Evolutionary conservation across 129 eudicot genomes (phyloP), one percentile per base, ranked within the genome.

Genomic region (Arctium minus): DNA sequence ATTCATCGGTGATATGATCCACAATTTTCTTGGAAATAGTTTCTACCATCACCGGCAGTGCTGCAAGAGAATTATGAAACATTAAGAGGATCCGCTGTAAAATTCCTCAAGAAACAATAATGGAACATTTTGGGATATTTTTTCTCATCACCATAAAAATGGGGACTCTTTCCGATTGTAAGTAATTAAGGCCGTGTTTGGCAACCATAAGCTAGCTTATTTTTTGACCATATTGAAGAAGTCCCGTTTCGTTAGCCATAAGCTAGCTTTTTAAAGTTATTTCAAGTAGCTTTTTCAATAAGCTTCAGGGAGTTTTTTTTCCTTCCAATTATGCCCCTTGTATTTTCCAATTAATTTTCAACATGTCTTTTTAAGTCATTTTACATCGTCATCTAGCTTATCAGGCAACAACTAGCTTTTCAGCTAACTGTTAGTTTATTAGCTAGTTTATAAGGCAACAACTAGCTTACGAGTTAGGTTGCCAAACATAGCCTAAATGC

Each of bases 1-100:
- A 96, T 72, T 90, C 92, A 67, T 96, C 98, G 0, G 95, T 90
- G 36, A 96, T 93, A 86, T 96, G 99, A 85, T 90, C 90, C 84
- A 86, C 78, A 31, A 96, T 96, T 85, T 90, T 96, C 80, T 87
- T 90, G 11, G 92, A 93, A 38, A 96, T 92, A 17, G 95, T 92
- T 81, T 96, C 98, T 62, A 91, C 88, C 92, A 91, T 90, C 78
- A 84, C 90, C 9, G 99, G 99, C 78, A 96, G 81, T 8, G 90
- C 99, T 96, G 93, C 88, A 89, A 84, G 35, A 68, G 50, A 35
- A 78, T 77, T 67, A 12, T 22, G 30, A 84, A 84, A 65, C 48
- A 81, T 86, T 33, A 70, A 74, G 56, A 73, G 11, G 36, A 18
- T 29, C 72, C 29, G 79, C 29, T 12, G 65, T 22, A 36, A 33